Evolutionary conservation across 306 rosid genomes (phyloP).

Genomic region (Cucurbita pepo): DNA sequence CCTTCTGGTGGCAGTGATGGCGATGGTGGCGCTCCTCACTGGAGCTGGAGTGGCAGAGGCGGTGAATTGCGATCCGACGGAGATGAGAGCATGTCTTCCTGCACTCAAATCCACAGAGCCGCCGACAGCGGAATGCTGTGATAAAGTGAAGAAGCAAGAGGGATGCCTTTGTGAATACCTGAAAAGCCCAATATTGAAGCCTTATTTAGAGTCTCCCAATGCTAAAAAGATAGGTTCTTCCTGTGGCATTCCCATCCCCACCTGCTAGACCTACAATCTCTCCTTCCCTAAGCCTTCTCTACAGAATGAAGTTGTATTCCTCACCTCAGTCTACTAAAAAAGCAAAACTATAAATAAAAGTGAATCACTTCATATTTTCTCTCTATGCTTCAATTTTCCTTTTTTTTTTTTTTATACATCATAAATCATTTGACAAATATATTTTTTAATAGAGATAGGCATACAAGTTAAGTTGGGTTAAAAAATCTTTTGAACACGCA

Average conservation of each 20-base stretch:
- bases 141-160: slow-evolving; percentile 8
- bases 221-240: background rate
- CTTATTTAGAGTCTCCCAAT: background rate
- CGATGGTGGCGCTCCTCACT: background rate
- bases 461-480: no score
- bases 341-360: background rate
- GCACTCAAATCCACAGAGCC: background rate
- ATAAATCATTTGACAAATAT: no score
- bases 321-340: background rate
- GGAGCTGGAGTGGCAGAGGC: background rate
- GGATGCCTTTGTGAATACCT: background rate
- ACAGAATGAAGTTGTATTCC: background rate
- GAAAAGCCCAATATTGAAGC: background rate
- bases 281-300: background rate
- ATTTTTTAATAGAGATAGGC: no score
- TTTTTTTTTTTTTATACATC: no score
- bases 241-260: background rate
- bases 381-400: background rate
- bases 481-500: no score
- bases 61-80: slow-evolving; percentile 1
- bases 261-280: background rate
- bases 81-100: slow-evolving; percentile 8
- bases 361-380: background rate
- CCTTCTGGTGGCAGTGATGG: background rate
- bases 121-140: slow-evolving; percentile 33